phyloP scores from a whole-genome alignment of 2,329 filamentous ascomycete genomes.

The Aciculosporium take region DNA sequence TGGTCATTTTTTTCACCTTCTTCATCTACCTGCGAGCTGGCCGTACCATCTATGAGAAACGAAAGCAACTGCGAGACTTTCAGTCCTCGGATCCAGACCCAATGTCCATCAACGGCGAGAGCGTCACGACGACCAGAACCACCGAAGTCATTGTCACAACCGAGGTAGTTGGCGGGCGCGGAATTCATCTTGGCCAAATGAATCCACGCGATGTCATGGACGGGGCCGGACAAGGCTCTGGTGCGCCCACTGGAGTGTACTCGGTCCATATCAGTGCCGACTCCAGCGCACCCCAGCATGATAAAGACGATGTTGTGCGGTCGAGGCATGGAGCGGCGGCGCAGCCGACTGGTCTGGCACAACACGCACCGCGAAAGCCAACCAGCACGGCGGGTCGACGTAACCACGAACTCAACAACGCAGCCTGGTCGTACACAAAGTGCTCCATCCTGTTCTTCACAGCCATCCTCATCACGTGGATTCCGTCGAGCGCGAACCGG shows the following conservation, averaged over 20 bases:
- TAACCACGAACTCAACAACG: slow-evolving; percentile 42
- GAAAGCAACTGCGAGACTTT: slow-evolving; percentile 45
- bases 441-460: slow-evolving; percentile 59
- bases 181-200: slow-evolving; percentile 14
- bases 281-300: neutral
- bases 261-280: slow-evolving; percentile 36
- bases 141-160: slow-evolving; percentile 51
- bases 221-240: slow-evolving; percentile 5
- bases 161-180: slow-evolving; percentile 21
- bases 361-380: slow-evolving; percentile 10
- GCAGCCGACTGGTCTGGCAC: slow-evolving; percentile 8
- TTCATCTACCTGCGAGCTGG: slow-evolving; percentile 55
- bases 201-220: slow-evolving; percentile 8
- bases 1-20: slow-evolving; percentile 46
- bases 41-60: slow-evolving; percentile 51
- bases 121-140: slow-evolving; percentile 36
- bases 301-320: slow-evolving; percentile 13
- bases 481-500: slow-evolving; percentile 64
- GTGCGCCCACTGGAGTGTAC: slow-evolving; percentile 22
- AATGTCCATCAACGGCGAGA: slow-evolving; percentile 25
- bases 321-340: slow-evolving; percentile 15
- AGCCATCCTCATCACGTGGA: slow-evolving; percentile 58
- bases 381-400: slow-evolving; percentile 19
- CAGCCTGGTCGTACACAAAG: slow-evolving; percentile 56
- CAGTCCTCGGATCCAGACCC: slow-evolving; percentile 31